Conservation (phyloP, 306 rosid genomes). For the Lathyrus sativus region DNA sequence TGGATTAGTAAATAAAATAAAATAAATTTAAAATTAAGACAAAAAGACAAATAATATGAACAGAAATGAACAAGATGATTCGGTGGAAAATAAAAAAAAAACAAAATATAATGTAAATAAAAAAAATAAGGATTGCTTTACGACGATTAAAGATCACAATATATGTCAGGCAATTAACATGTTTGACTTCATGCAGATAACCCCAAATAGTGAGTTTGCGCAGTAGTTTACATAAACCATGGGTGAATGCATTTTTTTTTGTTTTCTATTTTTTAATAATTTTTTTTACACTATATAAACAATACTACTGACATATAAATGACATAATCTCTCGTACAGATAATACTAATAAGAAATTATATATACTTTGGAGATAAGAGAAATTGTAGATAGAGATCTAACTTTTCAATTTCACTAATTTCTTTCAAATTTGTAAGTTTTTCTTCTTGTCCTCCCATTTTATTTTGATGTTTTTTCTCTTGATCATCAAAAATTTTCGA, state of each 20-base stretch:
- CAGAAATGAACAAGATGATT: background rate
- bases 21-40: too few relatives aligned
- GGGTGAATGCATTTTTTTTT: background rate
- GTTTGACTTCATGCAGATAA: background rate
- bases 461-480: background rate
- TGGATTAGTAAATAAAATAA: too few relatives aligned
- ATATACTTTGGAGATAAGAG: slow-evolving; percentile 2
- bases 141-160: slow-evolving; percentile 5
- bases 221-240: background rate
- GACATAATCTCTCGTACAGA: background rate
- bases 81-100: background rate
- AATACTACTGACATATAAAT: background rate
- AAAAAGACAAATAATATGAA: background rate
- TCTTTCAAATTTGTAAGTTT: slow-evolving; percentile 53
- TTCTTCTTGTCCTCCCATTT: background rate
- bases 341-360: slow-evolving; percentile 39
- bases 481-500: background rate
- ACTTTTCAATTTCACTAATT: background rate
- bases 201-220: background rate
- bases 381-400: slow-evolving; percentile 3
- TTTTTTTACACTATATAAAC: slow-evolving; percentile 22
- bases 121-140: background rate
- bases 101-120: background rate
- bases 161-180: background rate
- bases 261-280: background rate